Evolutionary conservation across 352 stramenopile genomes (phyloP).

Genomic region (Blastocystis sp.): DNA sequence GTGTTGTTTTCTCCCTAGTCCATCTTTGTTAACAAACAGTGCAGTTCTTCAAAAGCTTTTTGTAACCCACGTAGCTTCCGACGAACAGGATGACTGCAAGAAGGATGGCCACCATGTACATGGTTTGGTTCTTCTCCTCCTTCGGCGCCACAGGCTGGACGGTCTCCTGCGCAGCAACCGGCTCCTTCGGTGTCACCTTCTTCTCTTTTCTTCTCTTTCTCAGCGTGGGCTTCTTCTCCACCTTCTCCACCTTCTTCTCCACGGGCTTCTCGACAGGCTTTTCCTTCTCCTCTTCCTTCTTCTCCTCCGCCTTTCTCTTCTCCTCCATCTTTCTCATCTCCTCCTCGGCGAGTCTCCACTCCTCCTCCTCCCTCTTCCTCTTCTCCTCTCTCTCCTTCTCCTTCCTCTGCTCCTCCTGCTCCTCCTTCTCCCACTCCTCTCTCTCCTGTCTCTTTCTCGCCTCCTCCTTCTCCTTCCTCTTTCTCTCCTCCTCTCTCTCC

Average conservation of each 20-base stretch:
- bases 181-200: neutral
- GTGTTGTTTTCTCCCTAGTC: neutral
- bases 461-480: neutral
- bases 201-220: conserved; percentile 36
- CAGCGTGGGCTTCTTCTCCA: neutral
- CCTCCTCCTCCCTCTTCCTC: neutral
- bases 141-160: neutral
- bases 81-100: neutral
- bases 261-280: neutral
- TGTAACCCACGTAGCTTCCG: neutral
- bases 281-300: neutral
- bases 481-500: neutral
- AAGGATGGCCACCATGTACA: neutral
- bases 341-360: neutral
- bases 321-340: neutral
- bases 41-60: neutral
- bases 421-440: neutral
- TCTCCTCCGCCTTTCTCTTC: conserved; percentile 11
- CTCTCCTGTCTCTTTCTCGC: neutral
- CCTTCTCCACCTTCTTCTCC: conserved; percentile 11
- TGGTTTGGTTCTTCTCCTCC: neutral
- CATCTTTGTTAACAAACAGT: too few relatives aligned
- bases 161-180: neutral
- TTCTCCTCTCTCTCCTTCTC: neutral
- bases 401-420: neutral